Base-by-base conservation (phyloP, 495 filamentous ascomycete species). In the Gamarada debralockiae region DNA sequence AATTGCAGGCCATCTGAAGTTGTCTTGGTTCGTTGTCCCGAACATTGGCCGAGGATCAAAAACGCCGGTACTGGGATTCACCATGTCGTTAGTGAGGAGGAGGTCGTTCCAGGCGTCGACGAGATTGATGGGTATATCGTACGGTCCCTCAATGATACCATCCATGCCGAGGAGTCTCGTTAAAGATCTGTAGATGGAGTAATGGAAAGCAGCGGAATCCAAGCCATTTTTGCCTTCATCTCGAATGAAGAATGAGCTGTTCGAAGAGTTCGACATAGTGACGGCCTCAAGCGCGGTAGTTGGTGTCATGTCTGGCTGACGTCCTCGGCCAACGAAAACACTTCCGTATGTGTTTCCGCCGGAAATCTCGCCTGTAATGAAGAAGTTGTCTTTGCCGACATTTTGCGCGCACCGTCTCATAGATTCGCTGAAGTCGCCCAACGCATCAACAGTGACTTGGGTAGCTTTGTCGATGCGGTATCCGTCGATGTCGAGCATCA, bases 1-100 rank as follows among this genome's bases (percentile, higher is more conserved):
- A 38, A 89, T 72, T 3, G 81, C 72, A 4, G 85, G 85, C 85
- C 85, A 89, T 8, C 84, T 76, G 64, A 89, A 86, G 6, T 88
- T 82, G 59, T 89, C 85, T 65, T 89, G 85, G 58, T 88, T 88
- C 7, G 81, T 83, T 3, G 72, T 73, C 23, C 85, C 85, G 44
- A 78, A 88, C 73, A 88, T 77, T 60, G 88, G 84, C 10, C 85
- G 75, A 3, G 85, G 85, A 77, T 71, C 69, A 2, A 70, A 81
- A 37, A 81, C 15, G 2, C 33, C 33, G 15, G 33, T 36, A 36
- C 15, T 36, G 2, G 33, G 12, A 15, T 36, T 36, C 5, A 36
- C 33, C 33, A 36, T 36, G 15, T 36, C 33, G 15, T 36, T 15
- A 36, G 33, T 36, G 12, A 13, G 12, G 2, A 36, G 15, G 12